Conservation (phyloP, 2,329 filamentous ascomycete species). For the Claviceps sp. region DNA sequence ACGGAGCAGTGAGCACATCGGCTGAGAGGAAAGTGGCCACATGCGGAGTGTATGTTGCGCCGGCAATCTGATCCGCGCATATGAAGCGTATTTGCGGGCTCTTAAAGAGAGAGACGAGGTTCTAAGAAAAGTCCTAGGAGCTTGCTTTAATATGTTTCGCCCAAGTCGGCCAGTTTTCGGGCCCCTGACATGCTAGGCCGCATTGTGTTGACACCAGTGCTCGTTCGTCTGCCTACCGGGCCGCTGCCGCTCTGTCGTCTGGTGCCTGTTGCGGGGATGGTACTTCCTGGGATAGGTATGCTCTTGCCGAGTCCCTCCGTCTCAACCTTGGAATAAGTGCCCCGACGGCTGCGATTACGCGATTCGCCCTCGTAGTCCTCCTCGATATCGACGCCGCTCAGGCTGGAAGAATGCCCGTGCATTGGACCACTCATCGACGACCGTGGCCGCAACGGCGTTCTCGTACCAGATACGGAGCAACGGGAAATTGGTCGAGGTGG, state of each 20-base stretch:
- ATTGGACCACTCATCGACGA: slow-evolving; percentile 56
- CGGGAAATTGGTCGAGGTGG: slow-evolving; percentile 51
- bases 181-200: slow-evolving; percentile 21
- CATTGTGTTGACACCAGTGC: slow-evolving; percentile 21
- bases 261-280: slow-evolving; percentile 31
- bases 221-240: slow-evolving; percentile 29
- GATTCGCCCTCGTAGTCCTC: slow-evolving; percentile 25
- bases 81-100: not conserved
- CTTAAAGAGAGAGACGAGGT: too few relatives aligned
- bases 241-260: slow-evolving; percentile 32
- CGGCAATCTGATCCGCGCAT: slow-evolving; percentile 4
- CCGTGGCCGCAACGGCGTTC: slow-evolving; percentile 57
- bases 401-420: slow-evolving; percentile 44
- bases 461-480: slow-evolving; percentile 43
- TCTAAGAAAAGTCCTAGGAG: not conserved
- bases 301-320: slow-evolving; percentile 23
- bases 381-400: slow-evolving; percentile 39
- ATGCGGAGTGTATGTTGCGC: slow-evolving; percentile 4
- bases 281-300: slow-evolving; percentile 29
- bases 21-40: slow-evolving; percentile 2
- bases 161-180: slow-evolving; percentile 34
- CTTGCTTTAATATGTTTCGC: slow-evolving; percentile 36
- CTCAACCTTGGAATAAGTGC: slow-evolving; percentile 38
- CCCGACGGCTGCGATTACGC: slow-evolving; percentile 41
- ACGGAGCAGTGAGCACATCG: slow-evolving; percentile 3